These are phyloP conservation scores for Tetrahymena elliotti DNA, from an alignment of 73 alveolate species.

Conservation along the genomic window DNA sequence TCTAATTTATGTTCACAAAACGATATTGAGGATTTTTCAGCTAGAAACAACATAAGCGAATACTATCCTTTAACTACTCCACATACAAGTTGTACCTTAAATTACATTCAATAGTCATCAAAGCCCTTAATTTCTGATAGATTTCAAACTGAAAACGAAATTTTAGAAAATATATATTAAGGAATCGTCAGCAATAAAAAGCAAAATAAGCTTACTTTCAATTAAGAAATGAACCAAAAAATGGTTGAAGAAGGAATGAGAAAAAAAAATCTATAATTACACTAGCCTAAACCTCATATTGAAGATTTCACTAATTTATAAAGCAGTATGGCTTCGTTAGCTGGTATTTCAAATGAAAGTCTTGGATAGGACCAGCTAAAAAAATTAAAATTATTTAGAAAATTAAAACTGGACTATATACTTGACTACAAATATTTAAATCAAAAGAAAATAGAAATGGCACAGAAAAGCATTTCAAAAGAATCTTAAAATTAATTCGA, in stretches of 20 bases:
- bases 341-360: not conserved
- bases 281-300: not conserved
- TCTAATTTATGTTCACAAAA: not conserved
- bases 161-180: not conserved
- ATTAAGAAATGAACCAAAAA: not conserved
- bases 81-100: not conserved
- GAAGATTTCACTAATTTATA: not conserved
- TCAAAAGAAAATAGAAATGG: not conserved
- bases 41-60: not conserved
- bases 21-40: not conserved
- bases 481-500: too few relatives aligned
- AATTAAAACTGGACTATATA: not conserved
- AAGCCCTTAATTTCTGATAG: not conserved
- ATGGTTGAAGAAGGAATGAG: not conserved
- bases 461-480: not conserved
- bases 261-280: not conserved
- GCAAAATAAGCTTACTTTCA: not conserved
- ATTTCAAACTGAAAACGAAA: not conserved
- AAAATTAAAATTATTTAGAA: not conserved
- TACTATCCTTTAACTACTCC: not conserved
- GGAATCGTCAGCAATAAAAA: not conserved
- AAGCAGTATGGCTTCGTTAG: not conserved
- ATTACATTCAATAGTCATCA: not conserved
- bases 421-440: not conserved
- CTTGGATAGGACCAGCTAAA: not conserved